Conservation (phyloP, 306 rosid genomes). For the Psophocarpus tetragonolobus region DNA sequence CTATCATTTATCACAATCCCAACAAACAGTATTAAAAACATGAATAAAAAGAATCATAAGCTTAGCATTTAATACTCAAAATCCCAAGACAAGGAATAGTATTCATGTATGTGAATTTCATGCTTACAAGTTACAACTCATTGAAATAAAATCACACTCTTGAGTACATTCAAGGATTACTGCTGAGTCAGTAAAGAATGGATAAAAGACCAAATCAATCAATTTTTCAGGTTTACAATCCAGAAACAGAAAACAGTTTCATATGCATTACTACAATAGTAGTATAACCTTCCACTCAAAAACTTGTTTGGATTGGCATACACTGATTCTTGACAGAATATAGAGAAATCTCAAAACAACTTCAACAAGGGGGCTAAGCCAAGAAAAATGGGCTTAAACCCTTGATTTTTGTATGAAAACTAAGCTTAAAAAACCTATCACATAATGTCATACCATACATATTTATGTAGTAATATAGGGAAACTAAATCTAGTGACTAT, state of each 20-base stretch:
- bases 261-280: constrained; percentile 7
- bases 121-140: constrained; percentile 1
- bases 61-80: not conserved
- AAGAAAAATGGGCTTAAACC: constrained; percentile 63
- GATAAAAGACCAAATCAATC: not conserved
- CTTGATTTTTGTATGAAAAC: constrained; percentile 25
- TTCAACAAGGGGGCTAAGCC: constrained; percentile 50
- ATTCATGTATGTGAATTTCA: not conserved
- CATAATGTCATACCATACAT: constrained; percentile 37
- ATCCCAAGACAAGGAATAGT: not conserved
- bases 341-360: constrained; percentile 27
- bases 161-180: not conserved
- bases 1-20: not conserved
- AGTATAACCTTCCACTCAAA: constrained; percentile 37
- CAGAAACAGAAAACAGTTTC: constrained; percentile 4
- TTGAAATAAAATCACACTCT: not conserved
- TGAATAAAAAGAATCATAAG: not conserved
- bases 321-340: constrained; percentile 37
- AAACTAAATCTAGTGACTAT: constrained; percentile 44
- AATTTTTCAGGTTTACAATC: not conserved
- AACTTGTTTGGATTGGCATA: constrained; percentile 42
- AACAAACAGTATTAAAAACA: not conserved
- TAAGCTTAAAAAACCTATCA: constrained; percentile 10
- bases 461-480: constrained; percentile 41
- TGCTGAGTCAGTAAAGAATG: not conserved